Evolutionary conservation across 1,284 basidiomycete genomes (phyloP).

Genomic region (Irpex rosettiformis): DNA sequence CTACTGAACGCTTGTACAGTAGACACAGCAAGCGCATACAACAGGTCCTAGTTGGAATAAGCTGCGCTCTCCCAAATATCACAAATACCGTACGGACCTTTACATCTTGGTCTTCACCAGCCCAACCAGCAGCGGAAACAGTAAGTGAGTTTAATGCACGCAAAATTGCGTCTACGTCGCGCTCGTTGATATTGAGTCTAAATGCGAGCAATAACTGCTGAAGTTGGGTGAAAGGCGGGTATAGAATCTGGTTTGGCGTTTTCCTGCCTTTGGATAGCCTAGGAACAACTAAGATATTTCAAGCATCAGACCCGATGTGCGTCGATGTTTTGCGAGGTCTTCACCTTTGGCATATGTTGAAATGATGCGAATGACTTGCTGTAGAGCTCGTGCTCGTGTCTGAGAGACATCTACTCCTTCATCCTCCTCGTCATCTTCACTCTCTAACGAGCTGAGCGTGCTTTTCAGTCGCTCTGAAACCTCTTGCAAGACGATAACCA

Average conservation of each 20-base stretch:
- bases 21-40: slow-evolving; percentile 39
- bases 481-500: slow-evolving; percentile 60
- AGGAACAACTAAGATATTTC: slow-evolving; percentile 40
- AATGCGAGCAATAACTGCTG: slow-evolving; percentile 29
- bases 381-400: slow-evolving; percentile 8
- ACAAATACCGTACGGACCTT: slow-evolving; percentile 4
- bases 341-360: slow-evolving; percentile 38
- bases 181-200: slow-evolving; percentile 22
- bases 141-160: slow-evolving; percentile 1
- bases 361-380: slow-evolving; percentile 36
- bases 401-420: slow-evolving; percentile 24
- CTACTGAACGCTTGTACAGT: slow-evolving; percentile 37
- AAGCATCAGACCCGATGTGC: not conserved
- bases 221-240: slow-evolving; percentile 41
- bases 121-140: slow-evolving; percentile 26
- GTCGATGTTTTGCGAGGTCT: slow-evolving; percentile 4
- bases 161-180: slow-evolving; percentile 30
- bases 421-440: slow-evolving; percentile 28
- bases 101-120: not conserved
- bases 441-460: slow-evolving; percentile 27
- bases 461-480: slow-evolving; percentile 43
- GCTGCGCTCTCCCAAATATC: no score
- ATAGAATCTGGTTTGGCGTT: slow-evolving; percentile 24
- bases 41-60: slow-evolving; percentile 32
- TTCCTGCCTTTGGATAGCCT: slow-evolving; percentile 31